Percentiles rank a stretch among this genome's conserved stretches.
phyloP scores from a whole-genome alignment of 2,329 filamentous ascomycete species.

The Pseudogymnoascus sp. region DNA sequence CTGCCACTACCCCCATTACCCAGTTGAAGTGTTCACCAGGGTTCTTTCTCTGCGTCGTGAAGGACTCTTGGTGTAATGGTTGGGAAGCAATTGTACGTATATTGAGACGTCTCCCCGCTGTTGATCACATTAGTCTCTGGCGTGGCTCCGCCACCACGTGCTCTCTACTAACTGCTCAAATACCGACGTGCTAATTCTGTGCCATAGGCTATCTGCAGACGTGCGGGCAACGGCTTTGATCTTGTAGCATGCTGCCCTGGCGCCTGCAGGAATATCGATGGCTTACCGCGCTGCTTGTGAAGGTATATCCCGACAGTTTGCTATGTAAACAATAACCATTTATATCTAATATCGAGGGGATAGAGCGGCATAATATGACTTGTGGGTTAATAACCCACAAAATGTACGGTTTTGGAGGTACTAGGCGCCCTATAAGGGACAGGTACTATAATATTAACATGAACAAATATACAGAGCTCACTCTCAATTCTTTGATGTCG shows the following conservation, averaged over 20 bases:
- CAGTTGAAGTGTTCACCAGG: neutral
- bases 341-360: neutral
- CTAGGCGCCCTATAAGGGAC: neutral
- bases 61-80: neutral
- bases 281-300: neutral
- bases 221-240: neutral
- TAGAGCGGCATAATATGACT: neutral
- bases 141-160: neutral
- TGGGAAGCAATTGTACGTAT: neutral
- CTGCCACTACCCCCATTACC: neutral
- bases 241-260: neutral
- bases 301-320: neutral
- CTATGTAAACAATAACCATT: neutral
- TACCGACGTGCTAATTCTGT: neutral
- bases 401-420: too few relatives aligned
- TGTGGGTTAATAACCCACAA: neutral
- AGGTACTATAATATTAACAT: neutral
- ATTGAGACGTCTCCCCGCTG: neutral
- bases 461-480: neutral
- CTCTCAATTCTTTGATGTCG: neutral
- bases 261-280: neutral
- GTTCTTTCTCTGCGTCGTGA: neutral
- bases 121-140: neutral
- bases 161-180: neutral
- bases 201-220: neutral